Base-by-base conservation (phyloP, 2,329 filamentous ascomycete species). In the Microcera coccophila region DNA sequence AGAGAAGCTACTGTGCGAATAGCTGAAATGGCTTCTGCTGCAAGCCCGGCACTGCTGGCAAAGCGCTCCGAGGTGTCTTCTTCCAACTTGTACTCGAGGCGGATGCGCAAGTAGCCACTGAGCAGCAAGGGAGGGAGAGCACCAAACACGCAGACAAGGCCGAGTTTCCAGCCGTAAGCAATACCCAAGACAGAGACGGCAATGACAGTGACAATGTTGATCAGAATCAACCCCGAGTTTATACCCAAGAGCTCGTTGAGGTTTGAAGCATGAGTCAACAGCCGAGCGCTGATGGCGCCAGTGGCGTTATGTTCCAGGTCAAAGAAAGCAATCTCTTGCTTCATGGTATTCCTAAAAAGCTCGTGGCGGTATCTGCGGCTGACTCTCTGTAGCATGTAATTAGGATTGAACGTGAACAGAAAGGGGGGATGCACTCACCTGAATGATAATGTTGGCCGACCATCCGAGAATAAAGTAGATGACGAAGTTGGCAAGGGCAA, bases 201-300 rank as follows among this genome's bases (percentile, higher is more conserved):
- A 1, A 70, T 20, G 0, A 77, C 46, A 20, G 63, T 73, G 29
- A 72, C 44, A 2, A 69, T n/a, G 5, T 65, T 56, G 16, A 71
- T 62, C 1, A 73, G 35, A 11, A 76, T 64, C 5, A 74, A 45
- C 2, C 59, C 62, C 5, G 74, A 50, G 32, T 68, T 76, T 36
- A 66, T 57, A 2, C 68, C 66, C 35, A 75, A 62, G 3, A 77
- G 59, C 26, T 75, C 72, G 5, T 71, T 60, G 2, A 76, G 62
- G 1, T 68, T 71, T 19, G 71, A 62, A 1, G 67, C 59, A 2
- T 62, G 44, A 0, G 57, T 56, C 0, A 62, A 60, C 2, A 68
- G 44, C 2, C 57, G 57, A 18, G 58, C 59, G 3, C 57, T 55
- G 9, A 70, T 49, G 2, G 66, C 57, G 1, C 65, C 66, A 1